Evolutionary conservation across 345 rosid species (phyloP).

Genomic region (Hibiscus syriacus): DNA sequence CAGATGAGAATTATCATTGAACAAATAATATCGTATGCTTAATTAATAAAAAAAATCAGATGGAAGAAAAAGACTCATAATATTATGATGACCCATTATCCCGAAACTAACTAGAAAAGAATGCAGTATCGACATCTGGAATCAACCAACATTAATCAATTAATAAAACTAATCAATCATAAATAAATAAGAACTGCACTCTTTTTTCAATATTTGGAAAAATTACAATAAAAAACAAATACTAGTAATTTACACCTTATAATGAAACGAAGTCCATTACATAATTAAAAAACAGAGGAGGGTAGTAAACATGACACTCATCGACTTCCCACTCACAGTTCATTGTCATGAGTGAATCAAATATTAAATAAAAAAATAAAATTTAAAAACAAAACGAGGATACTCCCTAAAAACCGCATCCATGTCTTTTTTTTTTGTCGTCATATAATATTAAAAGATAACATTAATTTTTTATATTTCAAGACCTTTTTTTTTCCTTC

Average conservation of each 20-base stretch:
- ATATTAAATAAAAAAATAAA: background rate
- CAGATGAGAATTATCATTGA: no score
- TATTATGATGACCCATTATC: no score
- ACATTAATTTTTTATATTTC: background rate
- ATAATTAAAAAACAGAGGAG: background rate
- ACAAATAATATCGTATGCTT: no score
- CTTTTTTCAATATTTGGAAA: background rate
- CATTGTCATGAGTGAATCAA: conserved; percentile 21
- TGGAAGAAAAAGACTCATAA: no score
- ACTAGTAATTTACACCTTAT: background rate
- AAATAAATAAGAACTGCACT: background rate
- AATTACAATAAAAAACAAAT: background rate
- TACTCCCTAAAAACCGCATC: conserved; percentile 57
- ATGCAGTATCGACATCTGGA: no score
- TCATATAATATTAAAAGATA: background rate
- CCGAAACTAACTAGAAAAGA: no score
- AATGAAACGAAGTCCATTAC: background rate
- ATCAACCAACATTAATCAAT: no score
- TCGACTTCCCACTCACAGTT: conserved; percentile 21
- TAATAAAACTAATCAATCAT: background rate
- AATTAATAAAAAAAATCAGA: no score
- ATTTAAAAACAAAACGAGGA: conserved; percentile 34
- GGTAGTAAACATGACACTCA: conserved; percentile 9
- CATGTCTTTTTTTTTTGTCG: conserved; percentile 24
- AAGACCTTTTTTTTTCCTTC: background rate